These are phyloP conservation scores for Saitozyma podzolica DNA, from an alignment of 768 basidiomycete species.

Conservation along the genomic window DNA sequence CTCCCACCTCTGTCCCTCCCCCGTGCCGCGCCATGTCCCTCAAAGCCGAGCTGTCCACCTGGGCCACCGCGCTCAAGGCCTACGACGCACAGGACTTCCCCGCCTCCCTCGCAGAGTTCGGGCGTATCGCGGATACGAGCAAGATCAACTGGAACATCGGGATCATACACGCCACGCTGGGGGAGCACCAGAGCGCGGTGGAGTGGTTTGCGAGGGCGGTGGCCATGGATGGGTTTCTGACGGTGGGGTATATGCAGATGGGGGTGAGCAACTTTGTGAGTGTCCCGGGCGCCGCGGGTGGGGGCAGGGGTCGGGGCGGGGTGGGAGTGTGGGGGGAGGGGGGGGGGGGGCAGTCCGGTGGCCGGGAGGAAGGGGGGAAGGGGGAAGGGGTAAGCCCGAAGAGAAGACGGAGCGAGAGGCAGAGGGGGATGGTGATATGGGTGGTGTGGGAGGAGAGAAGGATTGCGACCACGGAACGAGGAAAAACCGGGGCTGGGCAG, in stretches of 20 bases:
- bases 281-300: too few relatives aligned
- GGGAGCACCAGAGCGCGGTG: constrained; percentile 82
- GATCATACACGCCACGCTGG: constrained; percentile 86
- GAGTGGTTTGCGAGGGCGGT: constrained; percentile 77
- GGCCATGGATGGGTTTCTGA: constrained; percentile 76
- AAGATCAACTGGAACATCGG: constrained; percentile 84
- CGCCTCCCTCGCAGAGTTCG: constrained; percentile 71
- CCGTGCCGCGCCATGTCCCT: constrained; percentile 24
- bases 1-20: background rate
- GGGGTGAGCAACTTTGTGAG: constrained; percentile 41
- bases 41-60: constrained; percentile 69
- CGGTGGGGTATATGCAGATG: constrained; percentile 66
- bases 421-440: too few relatives aligned
- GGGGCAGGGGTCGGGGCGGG: too few relatives aligned
- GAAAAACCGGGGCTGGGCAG: too few relatives aligned
- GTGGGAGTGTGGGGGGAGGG: too few relatives aligned
- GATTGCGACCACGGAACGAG: too few relatives aligned
- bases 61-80: constrained; percentile 81
- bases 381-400: too few relatives aligned
- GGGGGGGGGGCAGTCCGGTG: background rate
- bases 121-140: constrained; percentile 79
- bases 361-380: too few relatives aligned
- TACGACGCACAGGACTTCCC: constrained; percentile 79
- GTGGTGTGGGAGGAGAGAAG: too few relatives aligned
- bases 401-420: too few relatives aligned